Conservation (phyloP, 2,329 filamentous ascomycete species). For the Cordyceps farinosa region DNA sequence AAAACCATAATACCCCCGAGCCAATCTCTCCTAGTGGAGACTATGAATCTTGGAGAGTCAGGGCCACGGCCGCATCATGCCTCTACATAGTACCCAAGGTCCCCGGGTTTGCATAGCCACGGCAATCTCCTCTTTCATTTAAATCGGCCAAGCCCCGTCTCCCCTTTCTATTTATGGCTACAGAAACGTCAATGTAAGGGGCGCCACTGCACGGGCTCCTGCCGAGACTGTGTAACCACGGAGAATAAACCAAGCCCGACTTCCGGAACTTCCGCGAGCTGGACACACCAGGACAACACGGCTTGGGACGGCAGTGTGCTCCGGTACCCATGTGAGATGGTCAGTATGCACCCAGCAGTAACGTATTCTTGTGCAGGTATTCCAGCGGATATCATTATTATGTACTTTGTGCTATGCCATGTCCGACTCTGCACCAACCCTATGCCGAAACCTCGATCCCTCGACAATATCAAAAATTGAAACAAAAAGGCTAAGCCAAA, state of each 20-base stretch:
- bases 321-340: background rate
- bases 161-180: background rate
- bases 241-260: too few relatives aligned
- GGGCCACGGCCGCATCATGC: too few relatives aligned
- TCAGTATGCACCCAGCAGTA: background rate
- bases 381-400: slow-evolving; percentile 14
- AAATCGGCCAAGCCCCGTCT: background rate
- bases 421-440: background rate
- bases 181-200: too few relatives aligned
- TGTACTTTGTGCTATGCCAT: slow-evolving; percentile 14
- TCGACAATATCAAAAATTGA: slow-evolving; percentile 2
- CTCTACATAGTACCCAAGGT: background rate
- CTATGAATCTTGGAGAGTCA: too few relatives aligned
- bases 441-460: background rate
- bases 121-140: background rate
- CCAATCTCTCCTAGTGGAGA: too few relatives aligned
- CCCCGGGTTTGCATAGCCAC: background rate
- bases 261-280: background rate
- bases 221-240: too few relatives aligned
- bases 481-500: slow-evolving; percentile 10
- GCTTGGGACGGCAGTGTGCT: background rate
- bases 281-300: background rate
- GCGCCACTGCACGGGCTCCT: too few relatives aligned
- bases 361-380: background rate
- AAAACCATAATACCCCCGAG: background rate